These are phyloP conservation scores for Peterozyma toletana DNA, from an alignment of 805 yeast genomes.

Conservation along the genomic window DNA sequence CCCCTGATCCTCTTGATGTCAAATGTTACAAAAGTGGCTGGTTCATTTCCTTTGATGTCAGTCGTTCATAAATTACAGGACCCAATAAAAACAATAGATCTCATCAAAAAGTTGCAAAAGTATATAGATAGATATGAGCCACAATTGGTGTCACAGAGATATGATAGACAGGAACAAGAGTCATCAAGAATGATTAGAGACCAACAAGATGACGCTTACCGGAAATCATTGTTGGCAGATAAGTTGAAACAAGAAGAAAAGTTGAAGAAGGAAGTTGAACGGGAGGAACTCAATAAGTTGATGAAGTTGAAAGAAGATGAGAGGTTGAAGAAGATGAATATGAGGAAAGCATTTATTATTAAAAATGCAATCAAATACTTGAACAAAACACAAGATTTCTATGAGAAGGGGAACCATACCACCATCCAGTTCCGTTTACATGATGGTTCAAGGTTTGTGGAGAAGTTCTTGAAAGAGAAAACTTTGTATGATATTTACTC, in stretches of 20 bases:
- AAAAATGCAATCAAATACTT: conserved; percentile 10
- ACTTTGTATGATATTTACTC: conserved; percentile 40
- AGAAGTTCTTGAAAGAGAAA: conserved; percentile 31
- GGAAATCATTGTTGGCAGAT: conserved; percentile 53
- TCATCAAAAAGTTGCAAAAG: conserved; percentile 26
- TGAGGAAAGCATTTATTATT: conserved; percentile 16
- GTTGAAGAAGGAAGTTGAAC: conserved; percentile 17
- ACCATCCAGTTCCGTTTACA: conserved; percentile 50
- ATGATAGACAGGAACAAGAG: conserved; percentile 53
- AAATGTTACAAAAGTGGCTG: conserved; percentile 46
- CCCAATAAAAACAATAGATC: conserved; percentile 8
- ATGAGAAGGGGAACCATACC: conserved; percentile 24
- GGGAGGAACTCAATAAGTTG: conserved; percentile 16
- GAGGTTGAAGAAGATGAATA: conserved; percentile 9
- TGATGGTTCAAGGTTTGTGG: conserved; percentile 40
- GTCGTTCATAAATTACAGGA: conserved; percentile 32
- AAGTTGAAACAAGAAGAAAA: conserved; percentile 42
- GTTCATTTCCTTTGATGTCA: conserved; percentile 42
- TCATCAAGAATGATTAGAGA: conserved; percentile 50
- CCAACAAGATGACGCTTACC: conserved; percentile 63
- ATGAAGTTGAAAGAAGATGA: conserved; percentile 11
- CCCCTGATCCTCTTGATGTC: conserved; percentile 51
- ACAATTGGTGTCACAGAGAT: conserved; percentile 50
- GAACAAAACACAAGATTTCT: conserved; percentile 2
- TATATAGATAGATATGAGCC: conserved; percentile 52